phyloP scores from a whole-genome alignment of 2,329 filamentous ascomycete genomes.

The Colletotrichum melonis region DNA sequence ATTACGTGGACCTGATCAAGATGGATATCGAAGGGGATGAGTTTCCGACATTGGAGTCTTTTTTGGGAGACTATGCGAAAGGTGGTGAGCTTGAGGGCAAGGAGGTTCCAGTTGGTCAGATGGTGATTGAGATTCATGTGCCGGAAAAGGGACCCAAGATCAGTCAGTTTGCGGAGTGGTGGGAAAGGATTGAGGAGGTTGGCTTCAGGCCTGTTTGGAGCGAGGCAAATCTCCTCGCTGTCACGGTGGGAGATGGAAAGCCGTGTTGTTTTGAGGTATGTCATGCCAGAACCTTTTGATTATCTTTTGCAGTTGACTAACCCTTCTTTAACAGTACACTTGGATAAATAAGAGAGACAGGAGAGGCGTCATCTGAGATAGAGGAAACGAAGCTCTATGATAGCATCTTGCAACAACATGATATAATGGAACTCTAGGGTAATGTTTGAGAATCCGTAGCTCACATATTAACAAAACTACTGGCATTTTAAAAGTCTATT shows the following conservation, averaged over 20 bases:
- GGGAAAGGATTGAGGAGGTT: slow-evolving; percentile 36
- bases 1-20: slow-evolving; percentile 42
- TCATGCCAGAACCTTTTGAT: too few relatives aligned
- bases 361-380: background rate
- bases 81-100: background rate
- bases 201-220: slow-evolving; percentile 38
- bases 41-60: background rate
- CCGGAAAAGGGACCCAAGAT: background rate
- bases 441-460: too few relatives aligned
- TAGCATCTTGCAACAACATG: background rate
- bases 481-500: too few relatives aligned
- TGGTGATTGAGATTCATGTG: slow-evolving; percentile 36
- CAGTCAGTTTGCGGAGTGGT: slow-evolving; percentile 34
- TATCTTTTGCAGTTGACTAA: too few relatives aligned
- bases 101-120: slow-evolving; percentile 36
- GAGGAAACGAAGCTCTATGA: too few relatives aligned
- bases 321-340: background rate
- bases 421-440: background rate
- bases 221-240: slow-evolving; percentile 38
- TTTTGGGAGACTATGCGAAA: background rate
- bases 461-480: too few relatives aligned
- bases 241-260: slow-evolving; percentile 22
- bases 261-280: background rate
- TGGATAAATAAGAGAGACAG: background rate
- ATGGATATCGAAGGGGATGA: slow-evolving; percentile 44